phyloP scores from a whole-genome alignment of 768 basidiomycete species.

The Serendipita vermifera region DNA sequence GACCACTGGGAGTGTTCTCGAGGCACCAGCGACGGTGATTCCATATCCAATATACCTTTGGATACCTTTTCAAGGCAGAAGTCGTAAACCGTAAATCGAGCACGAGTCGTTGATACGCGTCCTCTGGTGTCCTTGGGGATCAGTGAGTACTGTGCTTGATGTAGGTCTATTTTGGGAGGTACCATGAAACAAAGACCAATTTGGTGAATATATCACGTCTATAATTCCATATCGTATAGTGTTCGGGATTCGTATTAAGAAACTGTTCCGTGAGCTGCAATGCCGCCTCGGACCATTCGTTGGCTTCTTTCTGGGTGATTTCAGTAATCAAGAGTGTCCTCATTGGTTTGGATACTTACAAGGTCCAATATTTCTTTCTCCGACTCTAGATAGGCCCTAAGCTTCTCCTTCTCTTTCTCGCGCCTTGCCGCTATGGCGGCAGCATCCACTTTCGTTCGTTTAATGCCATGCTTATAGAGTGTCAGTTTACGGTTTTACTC shows the following conservation, averaged over 20 bases:
- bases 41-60: slow-evolving; percentile 99
- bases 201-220: slow-evolving; percentile 63
- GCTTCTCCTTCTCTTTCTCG: slow-evolving; percentile 58
- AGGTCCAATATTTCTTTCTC: slow-evolving; percentile 49
- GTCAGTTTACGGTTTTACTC: too few species aligned
- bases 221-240: slow-evolving; percentile 95
- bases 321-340: slow-evolving; percentile 7
- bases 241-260: slow-evolving; percentile 82
- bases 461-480: too few species aligned
- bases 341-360: slow-evolving; percentile 30
- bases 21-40: slow-evolving; percentile 95
- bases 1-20: slow-evolving; percentile 67
- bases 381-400: slow-evolving; percentile 60
- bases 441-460: slow-evolving; percentile 42
- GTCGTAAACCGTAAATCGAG: slow-evolving; percentile 75
- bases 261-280: slow-evolving; percentile 64
- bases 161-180: not conserved
- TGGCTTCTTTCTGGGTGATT: slow-evolving; percentile 48
- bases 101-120: slow-evolving; percentile 49
- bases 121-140: slow-evolving; percentile 40
- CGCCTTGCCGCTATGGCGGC: slow-evolving; percentile 55
- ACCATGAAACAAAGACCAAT: slow-evolving; percentile 61
- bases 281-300: slow-evolving; percentile 60
- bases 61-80: slow-evolving; percentile 63
- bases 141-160: not conserved